Percentiles rank a stretch among this genome's conserved stretches.
Evolutionary conservation across 331 rosid species (phyloP).

Genomic region (Quercus phellos): DNA sequence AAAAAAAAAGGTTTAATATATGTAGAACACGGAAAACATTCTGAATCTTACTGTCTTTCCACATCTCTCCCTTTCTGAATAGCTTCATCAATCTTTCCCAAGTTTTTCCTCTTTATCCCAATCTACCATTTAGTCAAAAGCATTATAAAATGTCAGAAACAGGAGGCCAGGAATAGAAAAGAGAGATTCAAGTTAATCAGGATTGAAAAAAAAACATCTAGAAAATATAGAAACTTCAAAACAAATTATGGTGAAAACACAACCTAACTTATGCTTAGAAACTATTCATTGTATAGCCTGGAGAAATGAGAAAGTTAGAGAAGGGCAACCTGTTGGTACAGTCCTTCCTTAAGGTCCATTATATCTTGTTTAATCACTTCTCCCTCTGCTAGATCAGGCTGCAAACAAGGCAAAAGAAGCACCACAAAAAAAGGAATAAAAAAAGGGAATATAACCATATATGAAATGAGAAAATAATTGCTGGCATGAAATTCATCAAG

Average conservation of each 20-base stretch:
- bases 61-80: slow-evolving; percentile 52
- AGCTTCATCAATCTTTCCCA: slow-evolving; percentile 56
- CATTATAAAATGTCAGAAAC: slow-evolving; percentile 16
- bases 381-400: slow-evolving; percentile 84
- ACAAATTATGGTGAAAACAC: not conserved
- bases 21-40: slow-evolving; percentile 16
- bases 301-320: not conserved
- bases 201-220: not conserved
- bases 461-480: not conserved
- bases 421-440: not conserved
- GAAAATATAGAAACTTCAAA: not conserved
- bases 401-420: slow-evolving; percentile 32
- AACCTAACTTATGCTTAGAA: not conserved
- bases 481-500: slow-evolving; percentile 19
- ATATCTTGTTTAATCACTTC: slow-evolving; percentile 65
- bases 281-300: not conserved
- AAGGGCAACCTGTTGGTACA: slow-evolving; percentile 60
- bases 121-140: slow-evolving; percentile 44
- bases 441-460: slow-evolving; percentile 4
- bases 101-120: slow-evolving; percentile 53
- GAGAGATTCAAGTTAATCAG: slow-evolving; percentile 17
- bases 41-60: slow-evolving; percentile 54
- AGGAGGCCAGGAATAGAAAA: slow-evolving; percentile 9
- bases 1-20: not conserved
- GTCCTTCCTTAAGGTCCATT: slow-evolving; percentile 57